phyloP scores from a whole-genome alignment of 1,284 basidiomycete genomes.

The Pseudozyma sp. region DNA sequence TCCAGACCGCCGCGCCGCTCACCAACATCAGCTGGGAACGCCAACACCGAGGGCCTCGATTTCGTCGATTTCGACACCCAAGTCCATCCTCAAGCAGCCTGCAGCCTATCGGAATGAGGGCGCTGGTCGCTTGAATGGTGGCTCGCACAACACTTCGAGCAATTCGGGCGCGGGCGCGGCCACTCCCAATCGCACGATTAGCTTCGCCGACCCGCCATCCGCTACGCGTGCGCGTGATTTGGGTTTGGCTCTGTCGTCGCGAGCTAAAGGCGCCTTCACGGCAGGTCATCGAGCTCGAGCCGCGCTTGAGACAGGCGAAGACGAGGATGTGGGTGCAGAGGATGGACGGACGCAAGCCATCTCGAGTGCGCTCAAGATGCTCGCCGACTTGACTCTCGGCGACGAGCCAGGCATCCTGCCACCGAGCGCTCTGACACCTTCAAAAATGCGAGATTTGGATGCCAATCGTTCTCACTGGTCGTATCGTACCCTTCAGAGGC shows the following conservation, averaged over 20 bases:
- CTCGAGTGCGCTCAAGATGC: constrained; percentile 28
- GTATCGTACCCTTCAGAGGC: constrained; percentile 34
- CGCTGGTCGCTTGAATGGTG: constrained; percentile 10
- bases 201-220: constrained; percentile 44
- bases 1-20: constrained; percentile 28
- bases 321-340: constrained; percentile 14
- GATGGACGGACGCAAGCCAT: constrained; percentile 41
- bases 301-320: background rate
- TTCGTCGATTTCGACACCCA: constrained; percentile 37
- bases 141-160: constrained; percentile 19
- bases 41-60: constrained; percentile 33
- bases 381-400: constrained; percentile 47
- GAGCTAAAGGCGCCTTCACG: background rate
- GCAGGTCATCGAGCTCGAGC: constrained; percentile 11
- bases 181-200: constrained; percentile 49
- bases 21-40: constrained; percentile 22
- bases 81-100: constrained; percentile 47
- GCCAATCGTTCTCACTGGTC: constrained; percentile 47
- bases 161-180: constrained; percentile 21
- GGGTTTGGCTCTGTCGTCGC: constrained; percentile 27
- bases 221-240: constrained; percentile 25
- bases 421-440: constrained; percentile 9
- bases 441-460: constrained; percentile 20
- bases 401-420: constrained; percentile 13
- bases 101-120: constrained; percentile 20